Base-by-base conservation (phyloP, 441 rosid genomes). In the Flueggea neowawraea region DNA sequence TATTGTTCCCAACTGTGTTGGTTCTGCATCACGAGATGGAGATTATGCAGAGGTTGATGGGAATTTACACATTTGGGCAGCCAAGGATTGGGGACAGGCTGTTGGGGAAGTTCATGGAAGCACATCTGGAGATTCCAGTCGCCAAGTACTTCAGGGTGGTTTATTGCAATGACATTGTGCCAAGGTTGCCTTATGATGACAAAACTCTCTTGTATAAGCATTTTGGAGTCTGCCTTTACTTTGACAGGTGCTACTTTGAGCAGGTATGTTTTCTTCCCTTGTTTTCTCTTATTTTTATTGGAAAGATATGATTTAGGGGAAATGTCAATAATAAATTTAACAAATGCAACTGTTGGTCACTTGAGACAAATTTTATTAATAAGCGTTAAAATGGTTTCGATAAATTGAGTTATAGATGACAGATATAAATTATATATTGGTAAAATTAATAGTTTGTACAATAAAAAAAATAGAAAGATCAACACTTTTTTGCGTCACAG, bases 31-130 rank as follows among this genome's bases (percentile, higher is more conserved):
- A 77, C 52, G 90, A 89, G 69, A 69, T 39, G 5, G 82, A 78
- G 68, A 22, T 84, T 12, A 77, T 88, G 83, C 66, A 66, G 31
- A 84, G 83, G 43, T 65, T 92, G 60, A 49, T 83, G 39, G 84
- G 91, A 6, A 78, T 83, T 51, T 87, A 80, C 77, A 89, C 96
- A 44, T 89, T 89, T 64, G 91, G 98, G 47, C 93, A 92, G 69
- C 98, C 93, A 1, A 80, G 93, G 69, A 80, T 89, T 15, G 93
- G 95, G 57, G 69, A 89, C 75, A 33, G 60, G 72, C 78, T 70
- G 59, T 70, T 86, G n/a, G 85, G 70, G 12, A 67, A 61, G 58
- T 87, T 76, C 70, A 87, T 89, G 91, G 79, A 83, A 73, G 57
- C 77, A 50, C 86, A 73, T 57, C 68, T 89, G 61, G 68, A 78